phyloP scores from a whole-genome alignment of 1,284 basidiomycete genomes.

The Inonotus hispidus region DNA sequence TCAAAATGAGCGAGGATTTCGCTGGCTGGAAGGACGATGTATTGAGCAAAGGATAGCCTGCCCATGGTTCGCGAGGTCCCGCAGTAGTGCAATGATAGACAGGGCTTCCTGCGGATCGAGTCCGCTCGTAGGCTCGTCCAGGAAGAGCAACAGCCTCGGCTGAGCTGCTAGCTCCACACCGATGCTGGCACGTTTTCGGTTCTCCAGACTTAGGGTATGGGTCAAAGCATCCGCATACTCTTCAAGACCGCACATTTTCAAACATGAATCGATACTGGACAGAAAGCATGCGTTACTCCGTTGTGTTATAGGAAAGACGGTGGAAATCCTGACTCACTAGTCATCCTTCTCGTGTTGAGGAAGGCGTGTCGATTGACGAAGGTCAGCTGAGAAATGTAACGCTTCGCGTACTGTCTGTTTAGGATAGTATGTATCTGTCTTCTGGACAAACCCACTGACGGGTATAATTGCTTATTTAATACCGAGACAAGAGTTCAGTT shows the following conservation, averaged over 20 bases:
- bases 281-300: neutral
- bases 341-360: constrained; percentile 69
- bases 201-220: constrained; percentile 70
- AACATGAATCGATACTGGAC: constrained; percentile 65
- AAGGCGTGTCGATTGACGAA: constrained; percentile 72
- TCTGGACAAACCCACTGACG: constrained; percentile 67
- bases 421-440: constrained; percentile 71
- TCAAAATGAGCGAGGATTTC: constrained; percentile 73
- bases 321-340: constrained; percentile 41
- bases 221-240: constrained; percentile 70
- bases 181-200: constrained; percentile 77
- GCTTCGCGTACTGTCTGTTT: constrained; percentile 79
- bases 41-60: constrained; percentile 36
- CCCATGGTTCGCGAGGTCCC: constrained; percentile 47
- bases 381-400: constrained; percentile 72
- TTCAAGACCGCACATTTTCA: constrained; percentile 76
- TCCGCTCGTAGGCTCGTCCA: constrained; percentile 82
- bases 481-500: neutral
- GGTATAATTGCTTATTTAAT: constrained; percentile 14
- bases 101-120: constrained; percentile 87
- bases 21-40: constrained; percentile 56
- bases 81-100: constrained; percentile 77
- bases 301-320: neutral
- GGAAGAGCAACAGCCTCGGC: constrained; percentile 74
- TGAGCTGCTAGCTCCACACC: constrained; percentile 79